Conservation (phyloP, 2,329 filamentous ascomycete species). For the Hypoxylon sp. region DNA sequence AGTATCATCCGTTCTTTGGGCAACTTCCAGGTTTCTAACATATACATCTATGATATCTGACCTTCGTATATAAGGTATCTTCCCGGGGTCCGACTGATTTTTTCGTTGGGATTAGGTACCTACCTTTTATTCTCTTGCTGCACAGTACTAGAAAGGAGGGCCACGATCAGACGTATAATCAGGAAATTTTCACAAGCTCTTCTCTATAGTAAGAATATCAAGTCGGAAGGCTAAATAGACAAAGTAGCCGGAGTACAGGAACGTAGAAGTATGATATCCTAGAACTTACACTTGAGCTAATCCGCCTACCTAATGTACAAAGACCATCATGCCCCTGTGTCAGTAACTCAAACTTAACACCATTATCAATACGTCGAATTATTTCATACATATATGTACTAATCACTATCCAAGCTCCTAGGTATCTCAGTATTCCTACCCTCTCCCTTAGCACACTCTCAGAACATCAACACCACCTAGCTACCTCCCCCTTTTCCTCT, state of each 20-base stretch:
- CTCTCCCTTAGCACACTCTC: neutral
- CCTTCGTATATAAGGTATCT: too few relatives aligned
- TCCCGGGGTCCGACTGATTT: too few relatives aligned
- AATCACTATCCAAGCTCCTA: neutral
- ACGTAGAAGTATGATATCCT: too few relatives aligned
- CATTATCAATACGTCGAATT: neutral
- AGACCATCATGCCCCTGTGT: neutral
- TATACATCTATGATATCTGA: too few relatives aligned
- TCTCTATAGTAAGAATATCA: neutral
- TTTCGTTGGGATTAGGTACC: too few relatives aligned
- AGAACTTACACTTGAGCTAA: neutral
- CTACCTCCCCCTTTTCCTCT: neutral
- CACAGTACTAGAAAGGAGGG: too few relatives aligned
- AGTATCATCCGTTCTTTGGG: too few relatives aligned
- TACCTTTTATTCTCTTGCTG: too few relatives aligned
- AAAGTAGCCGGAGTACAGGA: too few relatives aligned
- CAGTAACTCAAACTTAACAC: neutral
- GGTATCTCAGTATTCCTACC: neutral
- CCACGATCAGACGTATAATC: too few relatives aligned
- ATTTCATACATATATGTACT: neutral
- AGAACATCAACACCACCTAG: neutral
- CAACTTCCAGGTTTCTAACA: too few relatives aligned
- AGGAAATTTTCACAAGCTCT: neutral
- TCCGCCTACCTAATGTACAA: neutral
- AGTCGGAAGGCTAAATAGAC: too few relatives aligned